phyloP scores from a whole-genome alignment of 2,329 filamentous ascomycete genomes.

The Plenodomus lindquistii region DNA sequence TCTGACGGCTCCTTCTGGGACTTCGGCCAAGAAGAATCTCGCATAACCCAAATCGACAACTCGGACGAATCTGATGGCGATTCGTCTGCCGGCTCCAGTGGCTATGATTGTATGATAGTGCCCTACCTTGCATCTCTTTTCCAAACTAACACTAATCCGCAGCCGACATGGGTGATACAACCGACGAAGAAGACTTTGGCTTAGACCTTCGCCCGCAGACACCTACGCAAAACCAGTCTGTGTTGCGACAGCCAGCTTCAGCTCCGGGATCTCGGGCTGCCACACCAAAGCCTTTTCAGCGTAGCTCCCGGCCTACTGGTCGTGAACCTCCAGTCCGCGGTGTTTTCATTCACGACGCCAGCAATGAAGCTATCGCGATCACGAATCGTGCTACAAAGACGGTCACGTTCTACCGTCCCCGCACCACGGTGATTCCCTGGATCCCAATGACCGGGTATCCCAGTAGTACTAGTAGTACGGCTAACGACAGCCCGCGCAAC shows the following conservation, averaged over 20 bases:
- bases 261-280: conserved; percentile 45
- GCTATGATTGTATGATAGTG: conserved; percentile 61
- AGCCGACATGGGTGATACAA: conserved; percentile 65
- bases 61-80: conserved; percentile 45
- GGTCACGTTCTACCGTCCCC: conserved; percentile 48
- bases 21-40: conserved; percentile 56
- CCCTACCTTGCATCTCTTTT: conserved; percentile 19
- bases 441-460: conserved; percentile 34
- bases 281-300: conserved; percentile 45
- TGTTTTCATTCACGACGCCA: conserved; percentile 43
- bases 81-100: conserved; percentile 55
- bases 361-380: conserved; percentile 46
- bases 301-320: conserved; percentile 31
- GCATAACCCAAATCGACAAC: conserved; percentile 36
- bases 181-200: conserved; percentile 54
- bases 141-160: conserved; percentile 50
- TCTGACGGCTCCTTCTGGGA: conserved; percentile 64
- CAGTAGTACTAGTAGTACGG: conserved; percentile 46
- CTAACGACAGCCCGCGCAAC: conserved; percentile 45
- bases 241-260: conserved; percentile 56
- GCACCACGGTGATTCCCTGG: conserved; percentile 31
- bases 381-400: conserved; percentile 47
- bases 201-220: conserved; percentile 52
- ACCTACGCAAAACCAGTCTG: conserved; percentile 45
- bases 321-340: conserved; percentile 38